Evolutionary conservation across 768 basidiomycete genomes (phyloP).

Genomic region (Roridomyces roridus): DNA sequence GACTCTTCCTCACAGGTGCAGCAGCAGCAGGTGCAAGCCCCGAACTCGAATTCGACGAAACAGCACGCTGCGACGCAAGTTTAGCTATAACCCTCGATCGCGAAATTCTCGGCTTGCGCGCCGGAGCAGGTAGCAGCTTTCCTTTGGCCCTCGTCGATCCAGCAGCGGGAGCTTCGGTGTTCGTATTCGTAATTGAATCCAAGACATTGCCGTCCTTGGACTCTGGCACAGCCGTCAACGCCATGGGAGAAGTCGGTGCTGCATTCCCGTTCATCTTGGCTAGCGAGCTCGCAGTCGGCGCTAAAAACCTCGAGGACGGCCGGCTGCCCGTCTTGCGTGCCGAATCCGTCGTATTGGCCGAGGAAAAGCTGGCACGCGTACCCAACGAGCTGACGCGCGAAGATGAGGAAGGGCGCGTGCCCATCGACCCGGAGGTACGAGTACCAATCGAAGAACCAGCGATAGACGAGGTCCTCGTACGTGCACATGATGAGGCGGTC

Average conservation of each 20-base stretch:
- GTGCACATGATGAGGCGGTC: constrained; percentile 14
- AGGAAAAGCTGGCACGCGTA: constrained; percentile 25
- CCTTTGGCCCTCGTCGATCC: constrained; percentile 41
- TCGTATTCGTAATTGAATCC: constrained; percentile 44
- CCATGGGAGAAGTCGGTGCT: constrained; percentile 16
- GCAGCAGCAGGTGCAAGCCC: constrained; percentile 23
- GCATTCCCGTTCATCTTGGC: constrained; percentile 59
- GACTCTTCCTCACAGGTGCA: constrained; percentile 27
- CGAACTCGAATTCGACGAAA: constrained; percentile 28
- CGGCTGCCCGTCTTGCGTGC: constrained; percentile 15
- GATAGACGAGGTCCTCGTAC: constrained; percentile 30
- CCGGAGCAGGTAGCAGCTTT: constrained; percentile 52
- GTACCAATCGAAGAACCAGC: constrained; percentile 53
- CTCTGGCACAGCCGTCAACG: constrained; percentile 11
- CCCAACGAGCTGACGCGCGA: constrained; percentile 43
- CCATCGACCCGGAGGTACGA: constrained; percentile 35
- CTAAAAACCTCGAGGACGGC: constrained; percentile 55
- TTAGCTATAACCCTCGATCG: constrained; percentile 81
- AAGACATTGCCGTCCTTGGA: constrained; percentile 27
- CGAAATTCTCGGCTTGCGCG: constrained; percentile 77
- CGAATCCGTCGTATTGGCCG: constrained; percentile 15
- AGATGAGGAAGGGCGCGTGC: constrained; percentile 31
- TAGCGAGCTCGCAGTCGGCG: constrained; percentile 80
- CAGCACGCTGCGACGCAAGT: constrained; percentile 74
- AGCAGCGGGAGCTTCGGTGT: constrained; percentile 22